Base-by-base conservation (phyloP, 225 moss, liverwort and hornwort genomes). In the Antitrichia curtipendula region DNA sequence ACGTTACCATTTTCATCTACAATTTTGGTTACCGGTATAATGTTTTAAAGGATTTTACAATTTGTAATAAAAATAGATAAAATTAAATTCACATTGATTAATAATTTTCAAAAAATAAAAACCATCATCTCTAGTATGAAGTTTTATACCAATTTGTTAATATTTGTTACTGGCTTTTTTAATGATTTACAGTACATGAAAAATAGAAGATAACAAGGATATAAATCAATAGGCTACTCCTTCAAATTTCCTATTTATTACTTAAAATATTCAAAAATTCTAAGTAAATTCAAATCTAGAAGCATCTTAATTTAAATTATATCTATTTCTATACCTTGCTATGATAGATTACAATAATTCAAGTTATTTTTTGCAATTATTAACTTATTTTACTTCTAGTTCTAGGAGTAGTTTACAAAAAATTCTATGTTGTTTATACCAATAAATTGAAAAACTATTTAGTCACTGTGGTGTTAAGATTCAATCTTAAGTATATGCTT, bases 301-400 rank as follows among this genome's bases (percentile, higher is more conserved):
- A 22, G 5, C 13, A 52, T 75, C 1, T 53, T 36, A 13, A 8
- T 34, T 32, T 29, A 17, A 20, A 32, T 29, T 49, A 5, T 20
- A 49, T 11, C 8, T 12, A 29, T 19, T 31, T 43, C 3, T 20
- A 7, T 20, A 41, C 15, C 13, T 80, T 20, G 8, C 2, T 29
- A 13, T 4, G 1, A 80, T 60, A 20, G 8, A 19, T 28, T 7
- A 27, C 29, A 57, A 7, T 29, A 40, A 19, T 40, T 21, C 12
- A 60, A 41, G 11, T 57, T 15, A 16, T 7, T 8, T 28, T 60
- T 80, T 3, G 8, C 2, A 60, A 28, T 43, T 59, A 9, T 12
- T 11, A 29, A 40, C 7, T 0, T 7, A 4, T 17, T 25, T 25
- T 27, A 40, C 2, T 56, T 40, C 5, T 7, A 12, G 0, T 0